These are phyloP conservation scores for Gaultheria prostrata DNA, from an alignment of 148 eudicot species.

Conservation along the genomic window DNA sequence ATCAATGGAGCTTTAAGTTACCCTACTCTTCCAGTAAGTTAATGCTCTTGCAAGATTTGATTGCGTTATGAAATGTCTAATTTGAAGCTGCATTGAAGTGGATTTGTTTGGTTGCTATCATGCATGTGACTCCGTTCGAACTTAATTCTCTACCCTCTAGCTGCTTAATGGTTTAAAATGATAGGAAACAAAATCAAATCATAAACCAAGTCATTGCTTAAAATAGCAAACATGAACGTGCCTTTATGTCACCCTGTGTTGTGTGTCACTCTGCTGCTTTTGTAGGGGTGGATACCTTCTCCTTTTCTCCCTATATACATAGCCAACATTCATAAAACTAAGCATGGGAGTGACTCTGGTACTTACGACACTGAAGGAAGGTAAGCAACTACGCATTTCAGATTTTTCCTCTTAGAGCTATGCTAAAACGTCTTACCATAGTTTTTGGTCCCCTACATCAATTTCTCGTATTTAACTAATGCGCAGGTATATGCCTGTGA, in stretches of 20 bases:
- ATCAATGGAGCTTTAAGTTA: slow-evolving; percentile 69
- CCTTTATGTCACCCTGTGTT: neutral
- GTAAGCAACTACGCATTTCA: slow-evolving; percentile 20
- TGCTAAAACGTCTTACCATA: neutral
- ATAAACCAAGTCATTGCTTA: neutral
- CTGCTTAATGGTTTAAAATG: neutral
- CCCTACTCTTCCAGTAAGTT: slow-evolving; percentile 78
- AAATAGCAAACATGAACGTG: neutral
- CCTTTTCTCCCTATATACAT: slow-evolving; percentile 55
- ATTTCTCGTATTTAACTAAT: neutral
- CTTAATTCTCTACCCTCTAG: neutral
- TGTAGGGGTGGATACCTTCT: slow-evolving; percentile 66
- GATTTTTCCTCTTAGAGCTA: neutral
- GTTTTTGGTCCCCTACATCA: neutral
- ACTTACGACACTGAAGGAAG: slow-evolving; percentile 82
- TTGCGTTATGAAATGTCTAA: neutral
- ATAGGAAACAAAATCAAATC: neutral
- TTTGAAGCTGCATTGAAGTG: neutral
- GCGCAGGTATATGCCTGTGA: slow-evolving; percentile 50
- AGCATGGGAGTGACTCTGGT: slow-evolving; percentile 74
- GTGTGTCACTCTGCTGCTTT: neutral
- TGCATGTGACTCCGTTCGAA: neutral
- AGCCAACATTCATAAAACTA: slow-evolving; percentile 57
- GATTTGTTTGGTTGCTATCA: neutral
- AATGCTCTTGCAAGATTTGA: neutral